phyloP scores from a whole-genome alignment of 768 basidiomycete genomes.

The Hericium erinaceus region DNA sequence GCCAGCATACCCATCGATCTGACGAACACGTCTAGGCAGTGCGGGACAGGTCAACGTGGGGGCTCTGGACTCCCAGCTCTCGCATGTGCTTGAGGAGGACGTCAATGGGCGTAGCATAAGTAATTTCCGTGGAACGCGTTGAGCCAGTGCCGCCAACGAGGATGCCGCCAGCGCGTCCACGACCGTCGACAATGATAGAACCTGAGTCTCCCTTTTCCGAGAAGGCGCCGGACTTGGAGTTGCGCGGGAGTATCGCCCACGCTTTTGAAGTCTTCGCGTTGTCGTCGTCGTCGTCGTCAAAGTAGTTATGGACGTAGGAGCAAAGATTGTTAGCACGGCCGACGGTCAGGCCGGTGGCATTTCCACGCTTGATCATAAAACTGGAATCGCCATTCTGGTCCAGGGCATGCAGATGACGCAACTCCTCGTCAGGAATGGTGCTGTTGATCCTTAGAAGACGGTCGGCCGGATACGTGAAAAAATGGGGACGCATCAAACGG shows the following conservation, averaged over 20 bases:
- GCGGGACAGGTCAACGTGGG: background rate
- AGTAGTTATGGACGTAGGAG: background rate
- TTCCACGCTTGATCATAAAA: background rate
- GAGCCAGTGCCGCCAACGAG: background rate
- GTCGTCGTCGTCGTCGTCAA: background rate
- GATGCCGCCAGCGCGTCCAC: background rate
- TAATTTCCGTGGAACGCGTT: background rate
- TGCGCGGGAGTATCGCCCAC: background rate
- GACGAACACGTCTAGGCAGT: background rate
- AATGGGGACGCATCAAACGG: slow-evolving; percentile 1
- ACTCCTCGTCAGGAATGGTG: background rate
- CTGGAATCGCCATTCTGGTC: background rate
- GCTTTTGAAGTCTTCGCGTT: background rate
- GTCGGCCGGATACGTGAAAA: background rate
- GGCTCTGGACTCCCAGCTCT: background rate
- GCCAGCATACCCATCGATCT: no score
- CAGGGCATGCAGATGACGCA: background rate
- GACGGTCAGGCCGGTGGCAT: background rate
- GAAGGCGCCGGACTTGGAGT: background rate
- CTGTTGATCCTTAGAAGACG: background rate
- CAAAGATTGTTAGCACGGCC: background rate
- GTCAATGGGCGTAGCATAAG: background rate
- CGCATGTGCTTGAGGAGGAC: background rate
- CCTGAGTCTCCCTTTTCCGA: background rate
- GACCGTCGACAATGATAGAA: background rate